Base-by-base conservation (phyloP, 1,139 yeast genomes). In the Sugiyamaella sp. region DNA sequence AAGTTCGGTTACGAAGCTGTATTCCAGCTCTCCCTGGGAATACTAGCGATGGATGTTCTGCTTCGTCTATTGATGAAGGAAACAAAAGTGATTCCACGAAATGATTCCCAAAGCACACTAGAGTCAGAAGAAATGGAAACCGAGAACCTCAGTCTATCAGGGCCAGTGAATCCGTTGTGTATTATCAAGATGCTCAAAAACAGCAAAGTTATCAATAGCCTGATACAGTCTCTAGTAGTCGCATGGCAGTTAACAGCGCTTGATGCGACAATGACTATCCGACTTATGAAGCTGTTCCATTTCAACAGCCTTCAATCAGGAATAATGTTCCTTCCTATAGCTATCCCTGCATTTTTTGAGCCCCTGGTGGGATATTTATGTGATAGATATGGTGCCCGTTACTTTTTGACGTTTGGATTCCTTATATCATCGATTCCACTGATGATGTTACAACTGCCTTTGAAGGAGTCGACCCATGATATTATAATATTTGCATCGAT, bases 251-350 rank as follows among this genome's bases (percentile, higher is more conserved):
- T 70, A 52, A 57, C 70, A 32, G 63, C 71, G 2, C 41, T 71
- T 16, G 75, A 71, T 52, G 61, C 74, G 5, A 71, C 71, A 2
- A 52, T 72, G 38, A 67, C 74, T 1, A 49, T 70, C 14, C 71
- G 67, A 51, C 53, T 71, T 16, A 56, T 64, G n/a, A 61, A 62
- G 3, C 38, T 67, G 1, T 71, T 72, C 54, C 59, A 63, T 14
- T 71, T 68, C 49, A 56, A 61, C 43, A 62, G 74, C 1, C 59
- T 70, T 14, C 63, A 65, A 21, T 55, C 71, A 0, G 73, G 73
- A 0, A 57, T 71, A 21, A 60, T 70, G 48, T 69, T 71, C 49
- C 54, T 72, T 19, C 70, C 73, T 1, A 47, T 70, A 19, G 73
- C 71, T 0, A 54, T 66, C 1, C 72, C 74, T 1, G 52, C 72